Conservation (phyloP, 1,139 yeast genomes). For the Sugiyamaella grinbergsii region DNA sequence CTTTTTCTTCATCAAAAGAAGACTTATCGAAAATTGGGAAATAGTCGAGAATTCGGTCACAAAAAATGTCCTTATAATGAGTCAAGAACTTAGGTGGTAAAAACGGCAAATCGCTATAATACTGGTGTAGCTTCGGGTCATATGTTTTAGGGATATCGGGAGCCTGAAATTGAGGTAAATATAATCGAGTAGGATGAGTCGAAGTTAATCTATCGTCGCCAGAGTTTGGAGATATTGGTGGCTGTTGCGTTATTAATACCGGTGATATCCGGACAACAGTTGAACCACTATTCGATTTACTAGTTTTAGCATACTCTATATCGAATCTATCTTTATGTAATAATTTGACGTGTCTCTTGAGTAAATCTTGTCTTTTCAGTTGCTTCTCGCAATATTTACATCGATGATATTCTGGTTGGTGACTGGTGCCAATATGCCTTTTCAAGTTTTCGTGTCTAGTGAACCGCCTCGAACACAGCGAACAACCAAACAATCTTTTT, state of each 20-base stretch:
- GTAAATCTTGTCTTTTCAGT: slow-evolving; percentile 21
- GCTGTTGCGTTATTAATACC: neutral
- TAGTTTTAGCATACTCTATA: slow-evolving; percentile 18
- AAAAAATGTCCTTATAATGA: slow-evolving; percentile 23
- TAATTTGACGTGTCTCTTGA: slow-evolving; percentile 21
- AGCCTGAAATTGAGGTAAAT: slow-evolving; percentile 21
- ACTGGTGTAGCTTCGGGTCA: slow-evolving; percentile 23
- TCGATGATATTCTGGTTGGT: slow-evolving; percentile 12
- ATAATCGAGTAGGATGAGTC: neutral
- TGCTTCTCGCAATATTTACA: slow-evolving; percentile 21
- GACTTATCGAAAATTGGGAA: slow-evolving; percentile 19
- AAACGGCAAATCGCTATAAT: slow-evolving; percentile 23
- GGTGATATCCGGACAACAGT: neutral
- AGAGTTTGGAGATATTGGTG: slow-evolving; percentile 7
- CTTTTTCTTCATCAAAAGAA: slow-evolving; percentile 19
- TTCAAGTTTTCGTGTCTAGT: slow-evolving; percentile 24
- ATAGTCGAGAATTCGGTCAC: slow-evolving; percentile 17
- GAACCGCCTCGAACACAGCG: slow-evolving; percentile 20
- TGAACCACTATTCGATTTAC: neutral
- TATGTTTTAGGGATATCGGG: slow-evolving; percentile 23
- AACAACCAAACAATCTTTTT: slow-evolving; percentile 19
- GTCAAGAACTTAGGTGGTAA: slow-evolving; percentile 23
- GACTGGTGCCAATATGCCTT: slow-evolving; percentile 22
- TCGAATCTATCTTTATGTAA: slow-evolving; percentile 21
- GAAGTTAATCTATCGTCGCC: slow-evolving; percentile 6